Conservation (phyloP, 768 basidiomycete species). For the Artomyces pyxidatus region DNA sequence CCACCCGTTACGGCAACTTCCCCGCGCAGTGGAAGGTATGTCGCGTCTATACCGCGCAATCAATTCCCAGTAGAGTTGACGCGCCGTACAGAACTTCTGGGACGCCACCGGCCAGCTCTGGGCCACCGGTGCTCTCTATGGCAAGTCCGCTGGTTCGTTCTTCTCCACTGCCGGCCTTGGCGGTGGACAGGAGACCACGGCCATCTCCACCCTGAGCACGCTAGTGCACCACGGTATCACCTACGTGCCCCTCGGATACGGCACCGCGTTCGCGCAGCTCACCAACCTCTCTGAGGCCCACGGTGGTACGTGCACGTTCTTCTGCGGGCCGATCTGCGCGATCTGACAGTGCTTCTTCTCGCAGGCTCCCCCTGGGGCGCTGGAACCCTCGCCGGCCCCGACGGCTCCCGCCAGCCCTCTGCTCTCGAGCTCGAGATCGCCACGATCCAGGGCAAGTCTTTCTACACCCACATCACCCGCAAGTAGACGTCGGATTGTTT, state of each 20-base stretch:
- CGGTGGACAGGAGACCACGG: slow-evolving; percentile 72
- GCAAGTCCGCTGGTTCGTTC: slow-evolving; percentile 73
- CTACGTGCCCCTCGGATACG: slow-evolving; percentile 68
- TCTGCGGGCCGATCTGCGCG: too few species aligned
- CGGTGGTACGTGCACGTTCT: slow-evolving; percentile 39
- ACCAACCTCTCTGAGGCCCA: slow-evolving; percentile 40
- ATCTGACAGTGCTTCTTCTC: too few species aligned
- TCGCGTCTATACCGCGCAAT: not conserved
- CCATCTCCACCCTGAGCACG: slow-evolving; percentile 43
- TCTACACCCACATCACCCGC: slow-evolving; percentile 37
- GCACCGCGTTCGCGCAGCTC: slow-evolving; percentile 34
- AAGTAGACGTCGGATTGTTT: too few species aligned
- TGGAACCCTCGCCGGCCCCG: slow-evolving; percentile 44
- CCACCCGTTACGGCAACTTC: slow-evolving; percentile 76
- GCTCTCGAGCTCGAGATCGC: slow-evolving; percentile 45
- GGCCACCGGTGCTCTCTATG: slow-evolving; percentile 48
- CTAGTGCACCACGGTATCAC: slow-evolving; percentile 66
- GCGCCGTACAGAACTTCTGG: slow-evolving; percentile 51
- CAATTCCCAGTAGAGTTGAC: not conserved
- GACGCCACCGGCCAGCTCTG: slow-evolving; percentile 67
- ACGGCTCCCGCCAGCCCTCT: slow-evolving; percentile 41
- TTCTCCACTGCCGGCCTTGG: slow-evolving; percentile 66
- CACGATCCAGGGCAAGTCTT: slow-evolving; percentile 40
- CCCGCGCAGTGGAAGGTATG: slow-evolving; percentile 72
- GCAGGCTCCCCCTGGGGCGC: slow-evolving; percentile 74